Conservation (phyloP, 1,139 yeast species). For the Debaryomyces udenii region DNA sequence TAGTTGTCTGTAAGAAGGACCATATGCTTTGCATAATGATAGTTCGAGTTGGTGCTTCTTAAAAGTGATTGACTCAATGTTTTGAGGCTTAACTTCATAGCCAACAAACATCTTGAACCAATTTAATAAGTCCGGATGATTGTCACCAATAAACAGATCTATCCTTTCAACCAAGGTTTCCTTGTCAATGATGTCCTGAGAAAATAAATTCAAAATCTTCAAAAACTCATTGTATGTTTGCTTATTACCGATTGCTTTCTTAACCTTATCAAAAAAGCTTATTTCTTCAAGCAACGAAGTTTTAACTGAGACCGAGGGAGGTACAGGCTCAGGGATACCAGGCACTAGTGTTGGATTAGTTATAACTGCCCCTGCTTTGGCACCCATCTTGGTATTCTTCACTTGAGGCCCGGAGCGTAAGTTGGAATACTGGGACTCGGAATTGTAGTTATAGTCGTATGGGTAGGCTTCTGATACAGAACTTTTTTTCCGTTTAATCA, state of each 20-base stretch:
- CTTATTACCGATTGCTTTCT: slow-evolving; percentile 86
- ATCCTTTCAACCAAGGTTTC: slow-evolving; percentile 80
- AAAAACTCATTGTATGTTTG: slow-evolving; percentile 90
- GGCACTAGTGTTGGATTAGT: slow-evolving; percentile 74
- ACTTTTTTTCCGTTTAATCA: slow-evolving; percentile 28
- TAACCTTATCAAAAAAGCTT: slow-evolving; percentile 87
- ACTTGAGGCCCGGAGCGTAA: slow-evolving; percentile 44
- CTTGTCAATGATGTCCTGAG: slow-evolving; percentile 88
- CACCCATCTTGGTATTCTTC: slow-evolving; percentile 30
- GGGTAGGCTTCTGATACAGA: slow-evolving; percentile 33
- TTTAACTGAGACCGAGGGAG: slow-evolving; percentile 57
- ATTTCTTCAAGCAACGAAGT: slow-evolving; percentile 79
- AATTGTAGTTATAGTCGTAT: slow-evolving; percentile 40
- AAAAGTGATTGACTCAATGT: slow-evolving; percentile 84
- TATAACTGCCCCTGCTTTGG: slow-evolving; percentile 28
- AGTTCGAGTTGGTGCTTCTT: slow-evolving; percentile 90
- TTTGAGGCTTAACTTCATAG: slow-evolving; percentile 72
- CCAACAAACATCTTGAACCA: slow-evolving; percentile 96
- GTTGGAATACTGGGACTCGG: slow-evolving; percentile 58
- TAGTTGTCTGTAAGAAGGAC: slow-evolving; percentile 89
- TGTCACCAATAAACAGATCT: slow-evolving; percentile 78
- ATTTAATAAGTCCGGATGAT: slow-evolving; percentile 72
- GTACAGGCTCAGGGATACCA: slow-evolving; percentile 83
- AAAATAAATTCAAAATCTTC: slow-evolving; percentile 80
- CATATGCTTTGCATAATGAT: slow-evolving; percentile 82